Evolutionary conservation across 768 basidiomycete species (phyloP).

Genomic region (Kockovaella imperatae): DNA sequence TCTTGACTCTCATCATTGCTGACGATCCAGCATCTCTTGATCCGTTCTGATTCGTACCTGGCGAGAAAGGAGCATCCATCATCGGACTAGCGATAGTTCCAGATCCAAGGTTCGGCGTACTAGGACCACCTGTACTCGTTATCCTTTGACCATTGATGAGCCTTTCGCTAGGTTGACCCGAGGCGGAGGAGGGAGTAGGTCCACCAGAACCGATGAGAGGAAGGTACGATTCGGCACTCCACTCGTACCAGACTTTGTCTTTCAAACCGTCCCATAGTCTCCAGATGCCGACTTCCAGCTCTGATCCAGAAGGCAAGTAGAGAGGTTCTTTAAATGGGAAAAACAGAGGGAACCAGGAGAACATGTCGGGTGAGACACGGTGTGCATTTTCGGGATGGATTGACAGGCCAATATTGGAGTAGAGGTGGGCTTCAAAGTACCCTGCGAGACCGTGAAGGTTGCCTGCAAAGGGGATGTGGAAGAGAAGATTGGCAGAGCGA

Average conservation of each 20-base stretch:
- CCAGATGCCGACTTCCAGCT: conserved; percentile 90
- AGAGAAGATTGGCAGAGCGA: conserved; percentile 72
- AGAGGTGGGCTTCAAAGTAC: conserved; percentile 91
- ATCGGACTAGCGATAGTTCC: conserved; percentile 56
- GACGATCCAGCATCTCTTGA: no score
- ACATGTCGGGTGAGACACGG: conserved; percentile 84
- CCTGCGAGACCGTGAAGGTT: conserved; percentile 90
- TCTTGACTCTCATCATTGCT: conserved; percentile 54
- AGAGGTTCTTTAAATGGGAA: conserved; percentile 92
- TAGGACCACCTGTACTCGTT: conserved; percentile 1
- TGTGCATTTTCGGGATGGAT: conserved; percentile 88
- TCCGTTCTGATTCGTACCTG: conserved; percentile 1
- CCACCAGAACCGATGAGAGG: conserved; percentile 46
- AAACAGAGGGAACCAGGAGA: conserved; percentile 98
- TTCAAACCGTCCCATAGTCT: conserved; percentile 77
- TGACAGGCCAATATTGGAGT: conserved; percentile 80
- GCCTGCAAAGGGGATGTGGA: conserved; percentile 90
- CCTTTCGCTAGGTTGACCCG: background rate
- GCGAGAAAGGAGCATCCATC: conserved; percentile 52
- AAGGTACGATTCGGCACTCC: conserved; percentile 90
- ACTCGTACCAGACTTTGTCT: conserved; percentile 86
- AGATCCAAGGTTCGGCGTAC: conserved; percentile 1
- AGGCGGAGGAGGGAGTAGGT: background rate
- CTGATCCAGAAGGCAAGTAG: conserved; percentile 84
- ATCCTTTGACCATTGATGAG: background rate